Base-by-base conservation (phyloP, 2,329 filamentous ascomycete species). In the Ceratocystis huliohia region DNA sequence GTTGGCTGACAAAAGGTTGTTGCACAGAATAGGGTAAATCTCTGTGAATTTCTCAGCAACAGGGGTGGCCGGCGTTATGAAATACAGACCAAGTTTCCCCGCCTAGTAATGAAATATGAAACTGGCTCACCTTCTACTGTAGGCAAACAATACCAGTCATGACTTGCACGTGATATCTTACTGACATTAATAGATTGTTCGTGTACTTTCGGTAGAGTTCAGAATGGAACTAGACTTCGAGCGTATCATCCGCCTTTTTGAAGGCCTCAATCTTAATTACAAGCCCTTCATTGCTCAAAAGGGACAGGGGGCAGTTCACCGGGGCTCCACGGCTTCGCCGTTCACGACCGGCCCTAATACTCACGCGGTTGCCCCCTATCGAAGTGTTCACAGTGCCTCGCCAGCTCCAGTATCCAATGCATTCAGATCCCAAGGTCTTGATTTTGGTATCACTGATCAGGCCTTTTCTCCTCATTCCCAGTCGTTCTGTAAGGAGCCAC, bases 31-130 rank as follows among this genome's bases (percentile, higher is more conserved):
- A 61, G 48, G 15, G 59, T 68, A 22, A 64, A 68, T 45, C 44
- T 68, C 20, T 68, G 67, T 28, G 56, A 48, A 2, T 61, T 68
- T 28, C 48, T 44, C 15, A 50, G 15, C 8, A 53, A 48, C 30
- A 57, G 45, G 6, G 64, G 57, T 30, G 44, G 41, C 6, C 64
- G 67, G 33, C 65, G 67, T 3, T 68, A 68, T 59, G 65, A 68
- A 10, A 57, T 68, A 5, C 67, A 68, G 22, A 65, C 61, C 57
- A 57, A 59, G 22, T 65, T 62, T 53, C 67, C 67, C 5, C 59
- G 63, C 20, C 61, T 68, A 28, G 48, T 68, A 1, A 65, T 68
- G 44, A 68, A 68, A 59, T 68, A 65, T 25, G 65, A 61, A 33
- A 45, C 66, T 30, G 48, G 57, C 45, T 28, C 65, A 1, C 62